phyloP scores from a whole-genome alignment of 768 basidiomycete species.

The Trametes elegans region DNA sequence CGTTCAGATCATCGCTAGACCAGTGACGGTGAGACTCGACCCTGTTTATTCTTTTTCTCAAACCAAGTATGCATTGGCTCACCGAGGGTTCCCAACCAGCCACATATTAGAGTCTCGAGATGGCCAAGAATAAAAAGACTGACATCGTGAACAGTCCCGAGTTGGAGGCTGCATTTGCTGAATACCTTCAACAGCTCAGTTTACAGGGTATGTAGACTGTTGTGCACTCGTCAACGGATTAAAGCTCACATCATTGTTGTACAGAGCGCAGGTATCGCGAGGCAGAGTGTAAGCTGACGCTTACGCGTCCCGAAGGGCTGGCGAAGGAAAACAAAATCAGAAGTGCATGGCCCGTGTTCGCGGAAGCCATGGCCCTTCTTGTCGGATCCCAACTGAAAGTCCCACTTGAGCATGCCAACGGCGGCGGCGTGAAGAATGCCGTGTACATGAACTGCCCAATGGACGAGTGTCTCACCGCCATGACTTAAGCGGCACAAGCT shows the following conservation, averaged over 20 bases:
- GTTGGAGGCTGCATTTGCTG: constrained; percentile 4
- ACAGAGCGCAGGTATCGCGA: constrained; percentile 12
- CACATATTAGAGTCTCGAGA: too few species aligned
- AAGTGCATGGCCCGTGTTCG: background rate
- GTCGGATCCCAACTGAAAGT: constrained; percentile 9
- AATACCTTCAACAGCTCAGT: background rate
- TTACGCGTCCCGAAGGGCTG: background rate
- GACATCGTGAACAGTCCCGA: constrained; percentile 12
- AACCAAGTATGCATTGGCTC: too few species aligned
- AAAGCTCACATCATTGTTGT: background rate
- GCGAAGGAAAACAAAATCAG: background rate
- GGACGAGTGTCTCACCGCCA: constrained; percentile 8
- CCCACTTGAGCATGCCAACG: constrained; percentile 1
- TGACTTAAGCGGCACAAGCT: constrained; percentile 12
- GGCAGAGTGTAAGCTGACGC: constrained; percentile 4
- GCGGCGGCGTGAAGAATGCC: constrained; percentile 9
- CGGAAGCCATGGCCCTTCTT: constrained; percentile 6
- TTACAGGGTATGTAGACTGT: background rate
- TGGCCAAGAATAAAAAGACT: too few species aligned
- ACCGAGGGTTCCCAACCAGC: too few species aligned
- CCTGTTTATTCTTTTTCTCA: too few species aligned
- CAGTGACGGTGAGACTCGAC: too few species aligned
- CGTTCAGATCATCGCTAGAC: too few species aligned
- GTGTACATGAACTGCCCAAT: constrained; percentile 14
- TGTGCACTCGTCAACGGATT: background rate